A percentile compares a stretch with the other conserved stretches of the same genome.
Evolutionary conservation across 371 early-diverging fungal genomes (phyloP).

Genomic region (Furculomyces boomerangus): DNA sequence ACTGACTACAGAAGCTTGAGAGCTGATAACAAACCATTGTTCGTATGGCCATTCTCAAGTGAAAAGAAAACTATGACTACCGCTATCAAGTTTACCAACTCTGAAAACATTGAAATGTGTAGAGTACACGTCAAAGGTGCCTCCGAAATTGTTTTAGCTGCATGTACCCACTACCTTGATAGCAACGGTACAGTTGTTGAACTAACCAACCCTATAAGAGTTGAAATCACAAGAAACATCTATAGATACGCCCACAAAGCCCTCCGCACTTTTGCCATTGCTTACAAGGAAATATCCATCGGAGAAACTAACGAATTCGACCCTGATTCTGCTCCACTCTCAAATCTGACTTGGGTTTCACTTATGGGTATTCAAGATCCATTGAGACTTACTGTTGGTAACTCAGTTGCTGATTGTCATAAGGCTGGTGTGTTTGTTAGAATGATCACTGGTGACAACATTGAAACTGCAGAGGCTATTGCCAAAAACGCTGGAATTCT

Average conservation of each 20-base stretch:
- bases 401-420: conserved; percentile 59
- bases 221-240: conserved; percentile 37
- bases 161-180: conserved; percentile 39
- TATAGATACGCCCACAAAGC: conserved; percentile 58
- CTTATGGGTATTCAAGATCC: conserved; percentile 89
- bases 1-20: conserved; percentile 39
- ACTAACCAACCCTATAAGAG: conserved; percentile 27
- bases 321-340: conserved; percentile 27
- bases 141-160: conserved; percentile 56
- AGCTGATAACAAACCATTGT: conserved; percentile 29
- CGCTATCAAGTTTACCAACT: conserved; percentile 18
- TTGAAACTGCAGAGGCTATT: conserved; percentile 75
- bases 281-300: conserved; percentile 43
- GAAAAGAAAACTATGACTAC: conserved; percentile 67
- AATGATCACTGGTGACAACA: conserved; percentile 95
- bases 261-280: conserved; percentile 74
- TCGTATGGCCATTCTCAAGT: conserved; percentile 66
- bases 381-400: conserved; percentile 68
- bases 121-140: conserved; percentile 63
- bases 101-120: conserved; percentile 21
- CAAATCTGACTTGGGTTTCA: conserved; percentile 49
- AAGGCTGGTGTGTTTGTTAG: conserved; percentile 84
- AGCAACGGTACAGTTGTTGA: conserved; percentile 29
- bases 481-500: conserved; percentile 76
- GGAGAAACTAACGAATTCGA: conserved; percentile 25